Evolutionary conservation across 1,284 basidiomycete species (phyloP), one percentile per base, ranked within the genome.

Genomic region (Apiotrichum domesticum): DNA sequence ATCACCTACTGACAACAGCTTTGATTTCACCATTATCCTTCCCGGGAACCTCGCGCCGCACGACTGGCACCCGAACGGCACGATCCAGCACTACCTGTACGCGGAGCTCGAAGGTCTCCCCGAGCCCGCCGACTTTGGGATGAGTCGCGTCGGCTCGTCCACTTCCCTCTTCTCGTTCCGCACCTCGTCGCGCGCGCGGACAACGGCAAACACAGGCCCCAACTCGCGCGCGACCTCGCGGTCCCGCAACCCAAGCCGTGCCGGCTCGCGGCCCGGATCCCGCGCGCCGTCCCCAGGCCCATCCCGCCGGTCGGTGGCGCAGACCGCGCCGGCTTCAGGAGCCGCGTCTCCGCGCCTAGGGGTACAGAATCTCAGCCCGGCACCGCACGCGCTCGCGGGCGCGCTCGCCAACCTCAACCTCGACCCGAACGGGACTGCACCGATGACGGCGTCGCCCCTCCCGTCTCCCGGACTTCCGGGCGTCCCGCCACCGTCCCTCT

Each of bases 21-120:
- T 58, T 45, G 46, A 49, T 10, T 61, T 61, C 43, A 63, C 64
- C 0, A 43, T 69, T 35, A 64, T 65, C 54, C 47, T 69, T 3
- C 67, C 67, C 0, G 52, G 63, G 37, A 63, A 64, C 49, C 63
- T 66, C 9, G 63, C 66, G 5, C 58, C 59, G 35, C 65, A 67
- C 55, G 67, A 69, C 54, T 66, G 64, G 58, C 67, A 67, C 49
- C 46, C 57, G 15, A 68, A 66, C 44, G 65, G 64, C 9, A 61
- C 52, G 15, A 62, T 66, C 34, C 41, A 52, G 33, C 62, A 65
- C 56, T 52, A 61, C 44, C 55, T 68, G 5, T 66, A 63, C 35
- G 67, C 63, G 47, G 65, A 65, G 54, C 52, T 68, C 6, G 67
- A 65, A 48, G 67, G 67, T 5, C 15, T 62, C n/a, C 57, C 61